These are phyloP conservation scores for Talaromyces trachyspermus DNA, from an alignment of 495 filamentous ascomycete species.

Conservation along the genomic window DNA sequence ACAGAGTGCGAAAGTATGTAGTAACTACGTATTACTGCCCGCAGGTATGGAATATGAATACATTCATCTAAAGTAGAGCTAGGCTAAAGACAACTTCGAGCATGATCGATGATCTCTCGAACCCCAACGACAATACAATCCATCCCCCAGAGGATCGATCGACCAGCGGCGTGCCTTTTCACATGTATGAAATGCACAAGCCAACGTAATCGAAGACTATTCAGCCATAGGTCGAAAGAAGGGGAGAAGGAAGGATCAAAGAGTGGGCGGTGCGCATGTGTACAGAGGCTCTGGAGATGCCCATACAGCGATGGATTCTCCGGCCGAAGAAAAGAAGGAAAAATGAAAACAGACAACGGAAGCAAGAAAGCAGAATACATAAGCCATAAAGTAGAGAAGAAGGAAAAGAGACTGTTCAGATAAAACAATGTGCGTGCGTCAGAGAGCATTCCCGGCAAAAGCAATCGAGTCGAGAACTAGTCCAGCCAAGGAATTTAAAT, in stretches of 20 bases:
- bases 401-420: not conserved
- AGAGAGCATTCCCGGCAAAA: not conserved
- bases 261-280: not conserved
- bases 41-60: slow-evolving; percentile 1
- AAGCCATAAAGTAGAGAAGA: not conserved
- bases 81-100: slow-evolving; percentile 1
- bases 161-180: too few species aligned
- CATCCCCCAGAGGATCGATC: not conserved
- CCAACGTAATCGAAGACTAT: not conserved
- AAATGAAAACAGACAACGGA: not conserved
- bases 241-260: not conserved
- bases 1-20: too few species aligned
- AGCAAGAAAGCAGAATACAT: not conserved
- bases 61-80: slow-evolving; percentile 8
- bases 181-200: too few species aligned
- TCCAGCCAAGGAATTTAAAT: not conserved
- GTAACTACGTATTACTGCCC: too few species aligned
- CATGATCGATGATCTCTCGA: too few species aligned
- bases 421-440: not conserved
- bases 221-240: not conserved
- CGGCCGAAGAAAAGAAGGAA: not conserved
- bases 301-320: too few species aligned
- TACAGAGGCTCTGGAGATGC: not conserved
- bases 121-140: slow-evolving; percentile 1
- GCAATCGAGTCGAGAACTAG: not conserved